Conservation (phyloP, 495 filamentous ascomycete species). For the Neurospora sp. region DNA sequence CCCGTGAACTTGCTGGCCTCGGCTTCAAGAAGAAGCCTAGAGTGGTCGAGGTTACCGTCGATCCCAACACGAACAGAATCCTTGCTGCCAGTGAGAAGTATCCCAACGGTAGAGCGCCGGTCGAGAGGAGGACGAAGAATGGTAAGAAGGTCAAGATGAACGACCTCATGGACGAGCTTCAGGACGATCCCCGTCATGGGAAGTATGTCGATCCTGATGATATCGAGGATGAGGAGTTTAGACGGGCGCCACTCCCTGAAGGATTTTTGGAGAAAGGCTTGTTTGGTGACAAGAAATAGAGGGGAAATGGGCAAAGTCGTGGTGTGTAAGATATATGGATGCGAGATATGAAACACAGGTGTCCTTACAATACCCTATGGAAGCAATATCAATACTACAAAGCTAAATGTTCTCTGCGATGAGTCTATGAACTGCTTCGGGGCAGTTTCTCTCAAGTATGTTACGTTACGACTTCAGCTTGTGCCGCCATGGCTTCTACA, state of each 20-base stretch:
- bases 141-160: conserved; percentile 38
- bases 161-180: conserved; percentile 31
- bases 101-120: conserved; percentile 7
- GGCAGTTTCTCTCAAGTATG: not conserved
- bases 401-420: not conserved
- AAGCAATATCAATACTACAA: not conserved
- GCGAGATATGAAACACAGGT: not conserved
- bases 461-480: not conserved
- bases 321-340: not conserved
- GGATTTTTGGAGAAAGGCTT: not conserved
- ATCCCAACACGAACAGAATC: conserved; percentile 19
- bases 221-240: conserved; percentile 8
- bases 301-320: not conserved
- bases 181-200: conserved; percentile 6
- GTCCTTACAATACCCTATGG: not conserved
- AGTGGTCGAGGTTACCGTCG: conserved; percentile 25
- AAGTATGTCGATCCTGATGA: conserved; percentile 15
- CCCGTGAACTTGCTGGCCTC: conserved; percentile 14
- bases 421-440: not conserved
- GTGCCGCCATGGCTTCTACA: not conserved
- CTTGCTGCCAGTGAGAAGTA: conserved; percentile 21
- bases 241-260: not conserved
- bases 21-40: conserved; percentile 19
- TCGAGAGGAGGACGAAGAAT: conserved; percentile 43
- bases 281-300: not conserved